Conservation (phyloP, 768 basidiomycete species). For the Pulveroboletus ravenelii region DNA sequence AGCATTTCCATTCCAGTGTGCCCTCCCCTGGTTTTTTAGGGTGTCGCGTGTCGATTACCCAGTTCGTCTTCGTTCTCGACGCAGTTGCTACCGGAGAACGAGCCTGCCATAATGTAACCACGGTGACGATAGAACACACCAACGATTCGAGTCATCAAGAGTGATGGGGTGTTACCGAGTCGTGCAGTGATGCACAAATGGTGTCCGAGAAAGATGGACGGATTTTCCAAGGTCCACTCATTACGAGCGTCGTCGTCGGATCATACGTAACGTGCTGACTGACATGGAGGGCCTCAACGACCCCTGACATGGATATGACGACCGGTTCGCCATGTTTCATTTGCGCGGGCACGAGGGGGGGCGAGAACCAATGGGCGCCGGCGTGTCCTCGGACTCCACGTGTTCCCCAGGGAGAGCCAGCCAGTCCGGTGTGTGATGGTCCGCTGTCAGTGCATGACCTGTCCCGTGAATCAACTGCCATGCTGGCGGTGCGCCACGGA, state of each 20-base stretch:
- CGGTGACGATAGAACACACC: neutral
- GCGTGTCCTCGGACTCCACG: constrained; percentile 14
- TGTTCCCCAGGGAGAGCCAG: neutral
- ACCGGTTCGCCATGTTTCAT: constrained; percentile 15
- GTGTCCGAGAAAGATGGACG: too few species aligned
- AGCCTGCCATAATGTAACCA: constrained; percentile 18
- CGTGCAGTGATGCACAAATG: too few species aligned
- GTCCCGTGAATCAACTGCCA: constrained; percentile 2
- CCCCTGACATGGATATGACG: neutral
- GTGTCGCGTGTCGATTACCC: neutral
- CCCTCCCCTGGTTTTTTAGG: neutral
- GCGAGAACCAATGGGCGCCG: too few species aligned
- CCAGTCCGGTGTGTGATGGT: constrained; percentile 2
- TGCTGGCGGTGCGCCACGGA: constrained; percentile 4
- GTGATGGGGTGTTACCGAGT: too few species aligned
- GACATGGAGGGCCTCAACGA: too few species aligned
- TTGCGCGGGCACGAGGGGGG: constrained; percentile 8
- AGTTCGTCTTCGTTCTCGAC: neutral
- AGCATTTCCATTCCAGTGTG: constrained; percentile 2
- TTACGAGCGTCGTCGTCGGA: too few species aligned
- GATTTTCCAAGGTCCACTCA: too few species aligned
- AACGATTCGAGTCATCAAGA: neutral
- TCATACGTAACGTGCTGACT: too few species aligned
- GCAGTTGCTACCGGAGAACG: neutral
- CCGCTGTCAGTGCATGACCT: constrained; percentile 1